Base-by-base conservation (phyloP, 768 basidiomycete genomes). In the Termitomyces sp. region DNA sequence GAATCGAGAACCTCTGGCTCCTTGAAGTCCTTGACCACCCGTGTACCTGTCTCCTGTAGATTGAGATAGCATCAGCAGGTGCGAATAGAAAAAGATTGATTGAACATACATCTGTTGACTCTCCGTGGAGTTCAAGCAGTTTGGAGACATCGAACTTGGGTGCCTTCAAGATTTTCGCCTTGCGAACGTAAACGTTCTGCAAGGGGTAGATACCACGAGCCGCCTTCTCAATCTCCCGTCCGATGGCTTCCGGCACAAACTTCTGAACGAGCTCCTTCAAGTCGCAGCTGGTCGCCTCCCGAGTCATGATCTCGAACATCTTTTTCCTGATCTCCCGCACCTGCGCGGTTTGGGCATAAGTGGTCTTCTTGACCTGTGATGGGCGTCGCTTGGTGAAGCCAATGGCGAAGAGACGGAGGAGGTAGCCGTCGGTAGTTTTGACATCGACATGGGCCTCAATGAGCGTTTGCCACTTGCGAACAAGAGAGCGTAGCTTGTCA, bases 381-480 rank as follows among this genome's bases (percentile, higher is more conserved):
- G 87, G 93, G 62, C 95, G 87, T 62, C 93, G 90, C 80, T 96
- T 97, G 66, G 97, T 98, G 86, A 98, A 99, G 63, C 89, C 97
- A 66, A 99, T 98, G 61, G 93, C 88, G 76, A 99, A 99, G 62
- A 99, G 90, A 59, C 97, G 93, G 74, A 99, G 81, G 70, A 98
- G 90, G 84, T 99, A 99, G 47, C 97, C 97, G 72, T 99, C 97
- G 62, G 95, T 96, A 56, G 97, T 99, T 80, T 94, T 94, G 66
- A 99, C 94, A 69, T 99, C 97, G 70, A 98, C 90, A 72, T 94
- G 91, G 38, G 97, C 97, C 77, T 98, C 97, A 66, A 99, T 95
- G 68, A 98, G 89, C 19, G 96, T 86, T 77, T 98, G 97, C 97
- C 97, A 99, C 78, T 98, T 99, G 73, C 96, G 92, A 65, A 99